A percentile compares a stretch with the other conserved stretches of the same genome.
phyloP scores from a whole-genome alignment of 1,284 basidiomycete genomes.

The Heliocybe sulcata region DNA sequence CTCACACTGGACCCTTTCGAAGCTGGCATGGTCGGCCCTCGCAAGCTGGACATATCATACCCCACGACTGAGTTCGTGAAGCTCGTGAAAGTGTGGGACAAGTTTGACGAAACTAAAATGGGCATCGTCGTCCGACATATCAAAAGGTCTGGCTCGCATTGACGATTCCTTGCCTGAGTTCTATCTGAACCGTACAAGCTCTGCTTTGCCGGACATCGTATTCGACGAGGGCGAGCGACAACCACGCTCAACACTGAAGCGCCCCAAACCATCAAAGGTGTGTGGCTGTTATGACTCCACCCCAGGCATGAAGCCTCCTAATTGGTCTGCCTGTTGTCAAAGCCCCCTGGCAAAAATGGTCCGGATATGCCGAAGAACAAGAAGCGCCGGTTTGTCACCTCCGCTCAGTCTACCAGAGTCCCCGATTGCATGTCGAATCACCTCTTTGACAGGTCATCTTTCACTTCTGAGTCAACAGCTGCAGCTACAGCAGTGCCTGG shows the following conservation, averaged over 20 bases:
- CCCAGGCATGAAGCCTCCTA: constrained; percentile 13
- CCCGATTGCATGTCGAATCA: constrained; percentile 31
- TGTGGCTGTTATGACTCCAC: constrained; percentile 20
- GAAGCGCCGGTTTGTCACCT: constrained; percentile 47
- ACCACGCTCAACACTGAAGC: constrained; percentile 52
- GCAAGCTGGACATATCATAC: constrained; percentile 93
- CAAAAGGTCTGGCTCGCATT: constrained; percentile 60
- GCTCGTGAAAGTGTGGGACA: constrained; percentile 93
- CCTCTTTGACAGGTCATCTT: constrained; percentile 22
- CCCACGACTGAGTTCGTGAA: constrained; percentile 96
- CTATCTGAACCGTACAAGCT: constrained; percentile 28
- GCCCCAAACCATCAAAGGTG: constrained; percentile 74
- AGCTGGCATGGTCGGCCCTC: constrained; percentile 66
- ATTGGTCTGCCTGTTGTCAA: constrained; percentile 18
- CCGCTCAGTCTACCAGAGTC: constrained; percentile 14
- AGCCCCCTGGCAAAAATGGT: constrained; percentile 56
- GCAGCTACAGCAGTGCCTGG: constrained; percentile 10
- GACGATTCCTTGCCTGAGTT: constrained; percentile 9
- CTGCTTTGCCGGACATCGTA: constrained; percentile 74
- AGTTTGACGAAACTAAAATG: constrained; percentile 90
- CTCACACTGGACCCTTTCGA: constrained; percentile 16
- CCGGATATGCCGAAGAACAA: constrained; percentile 65
- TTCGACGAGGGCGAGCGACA: constrained; percentile 78
- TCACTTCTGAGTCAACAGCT: constrained; percentile 15
- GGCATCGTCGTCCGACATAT: constrained; percentile 93